Evolutionary conservation across 176 grass and related monocot species (phyloP), one percentile per base, ranked within the genome.

Genomic region (Eragrostis curvula): DNA sequence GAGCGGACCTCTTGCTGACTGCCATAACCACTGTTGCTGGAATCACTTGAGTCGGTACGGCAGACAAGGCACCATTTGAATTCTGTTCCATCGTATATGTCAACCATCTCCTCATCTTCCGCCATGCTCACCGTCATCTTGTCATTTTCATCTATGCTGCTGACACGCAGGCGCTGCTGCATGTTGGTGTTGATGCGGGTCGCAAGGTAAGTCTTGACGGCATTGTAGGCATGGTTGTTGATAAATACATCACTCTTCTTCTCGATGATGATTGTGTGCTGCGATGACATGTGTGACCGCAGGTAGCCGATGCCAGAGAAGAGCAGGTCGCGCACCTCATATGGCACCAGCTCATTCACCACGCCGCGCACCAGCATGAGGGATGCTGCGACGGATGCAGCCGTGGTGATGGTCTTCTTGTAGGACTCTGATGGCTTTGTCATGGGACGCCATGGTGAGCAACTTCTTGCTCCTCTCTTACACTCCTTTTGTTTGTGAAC

Each of bases 221-320:
- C 87, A 1, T 76, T 47, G 63, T 83, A 94, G 49, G 94, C 61
- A 0, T 84, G 49, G 76, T 94, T 94, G 40, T 48, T 51, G 3
- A 63, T 17, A 12, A 78, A 74, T 3, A 71, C 83, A 18, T 97
- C 94, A 0, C 13, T 67, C 88, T 87, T 85, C 88, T 87, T 80
- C 14, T 97, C 80, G 29, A 97, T 44, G 55, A 94, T 43, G 64
- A 97, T 84, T 2, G 89, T 90, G 76, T 88, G 71, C 69, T 83
- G 71, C 0, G 83, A 88, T 5, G 82, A 83, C 5, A 80, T 42
- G 61, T 51, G 36, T 5, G 82, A 76, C 13, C 92, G 91, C 8
- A 94, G 75, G 72, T 13, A 42, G 67, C 27, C 13, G 17, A 94
- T 25, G 17, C 62, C 10, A 0, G 85, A 73, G 32, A 81, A 65